A percentile compares a stretch with the other conserved stretches of the same genome.
These are phyloP conservation scores for Aquilaria agallochum DNA, from an alignment of 441 rosid genomes.

Conservation along the genomic window DNA sequence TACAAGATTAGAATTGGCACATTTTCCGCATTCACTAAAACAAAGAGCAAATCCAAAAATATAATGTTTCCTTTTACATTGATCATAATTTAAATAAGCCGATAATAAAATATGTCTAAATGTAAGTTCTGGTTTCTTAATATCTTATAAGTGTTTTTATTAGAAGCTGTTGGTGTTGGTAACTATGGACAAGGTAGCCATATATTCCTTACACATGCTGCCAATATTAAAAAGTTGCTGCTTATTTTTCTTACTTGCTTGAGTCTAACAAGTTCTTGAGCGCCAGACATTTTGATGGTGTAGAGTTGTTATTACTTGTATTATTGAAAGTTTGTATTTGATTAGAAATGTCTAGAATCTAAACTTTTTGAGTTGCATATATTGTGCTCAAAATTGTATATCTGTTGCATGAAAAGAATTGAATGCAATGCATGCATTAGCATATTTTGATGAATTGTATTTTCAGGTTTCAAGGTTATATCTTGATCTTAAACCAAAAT, in stretches of 20 bases:
- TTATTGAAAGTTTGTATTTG: slow-evolving; percentile 88
- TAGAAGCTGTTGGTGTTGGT: no score
- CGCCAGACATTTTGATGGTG: slow-evolving; percentile 85
- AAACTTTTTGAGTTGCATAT: slow-evolving; percentile 87
- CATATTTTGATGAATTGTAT: slow-evolving; percentile 89
- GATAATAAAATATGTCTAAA: no score
- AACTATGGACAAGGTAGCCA: no score
- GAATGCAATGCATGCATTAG: slow-evolving; percentile 90
- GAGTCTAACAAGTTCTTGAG: slow-evolving; percentile 76
- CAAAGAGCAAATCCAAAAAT: no score
- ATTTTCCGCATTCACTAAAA: no score
- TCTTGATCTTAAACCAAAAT: slow-evolving; percentile 93
- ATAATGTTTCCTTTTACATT: no score
- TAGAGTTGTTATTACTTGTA: slow-evolving; percentile 84
- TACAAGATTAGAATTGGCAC: no score
- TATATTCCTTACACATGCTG: slow-evolving; percentile 8
- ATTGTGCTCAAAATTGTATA: slow-evolving; percentile 85
- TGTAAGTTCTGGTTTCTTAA: no score
- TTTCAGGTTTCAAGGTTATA: slow-evolving; percentile 84
- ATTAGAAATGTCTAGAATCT: slow-evolving; percentile 85
- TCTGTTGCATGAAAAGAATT: slow-evolving; percentile 92
- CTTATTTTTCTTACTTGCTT: slow-evolving; percentile 75
- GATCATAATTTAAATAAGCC: no score
- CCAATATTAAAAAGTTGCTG: slow-evolving; percentile 84
- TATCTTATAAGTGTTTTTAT: no score